Evolutionary conservation across 164 flowering plant species (phyloP), one percentile per base, ranked within the genome.

Genomic region (Magnolia kwangsiensis): DNA sequence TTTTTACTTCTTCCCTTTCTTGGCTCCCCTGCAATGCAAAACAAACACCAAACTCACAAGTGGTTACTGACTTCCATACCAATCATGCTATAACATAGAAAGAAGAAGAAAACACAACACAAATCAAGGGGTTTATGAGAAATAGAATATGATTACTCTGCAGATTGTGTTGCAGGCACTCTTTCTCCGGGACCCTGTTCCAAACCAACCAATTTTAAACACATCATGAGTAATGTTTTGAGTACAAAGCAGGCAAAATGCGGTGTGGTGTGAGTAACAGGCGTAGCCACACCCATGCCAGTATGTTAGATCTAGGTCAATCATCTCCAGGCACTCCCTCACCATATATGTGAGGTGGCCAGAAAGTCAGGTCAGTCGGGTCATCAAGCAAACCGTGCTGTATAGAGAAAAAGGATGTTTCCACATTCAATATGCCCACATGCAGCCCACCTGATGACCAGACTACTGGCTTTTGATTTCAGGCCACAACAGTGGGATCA

Each of bases 151-250:
- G 20, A 23, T 75, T 69, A 75, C 78, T 59, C 67, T 19, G 73
- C 51, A 23, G 69, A 63, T 27, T 63, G 61, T 8, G 71, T 8
- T 14, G 70, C 73, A 2, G 70, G 70, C 13, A 51, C 58, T 51
- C 72, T 63, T 65, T 75, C 77, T 55, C 21, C 67, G 11, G 78
- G 78, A 8, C 78, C 78, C 78, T 75, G 78, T 29, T 45, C 7
- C 72, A 49, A 70, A 19, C 11, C 67, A 19, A 19, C 24, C 8
- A 64, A 19, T 5, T 20, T 18, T 19, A 64, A 19, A n/a, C 24
- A 64, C 21, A 64, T 64, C 8, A 19, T 19, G 45, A 37, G 45
- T 37, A 37, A 3, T 37, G 45, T 37, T 37, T 37, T 37, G 7
- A 37, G 45, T 3, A 37, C 45, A 37, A 37, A 37, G 45, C 45